A percentile compares a stretch with the other conserved stretches of the same genome.
Evolutionary conservation across 2,329 filamentous ascomycete species (phyloP).

Genomic region (Aspergillus caelatus): DNA sequence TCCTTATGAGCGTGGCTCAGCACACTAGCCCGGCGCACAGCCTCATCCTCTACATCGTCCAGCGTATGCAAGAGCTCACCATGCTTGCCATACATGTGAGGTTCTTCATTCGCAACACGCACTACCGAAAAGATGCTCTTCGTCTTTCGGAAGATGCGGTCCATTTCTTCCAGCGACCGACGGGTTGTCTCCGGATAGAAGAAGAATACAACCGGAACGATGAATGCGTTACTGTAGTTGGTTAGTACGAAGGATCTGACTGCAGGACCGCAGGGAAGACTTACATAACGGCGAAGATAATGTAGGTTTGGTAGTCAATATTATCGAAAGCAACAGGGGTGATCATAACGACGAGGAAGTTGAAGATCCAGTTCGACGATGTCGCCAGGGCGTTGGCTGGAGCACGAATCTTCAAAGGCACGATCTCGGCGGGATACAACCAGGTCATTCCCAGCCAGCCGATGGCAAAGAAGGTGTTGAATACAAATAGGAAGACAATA

Average conservation of each 20-base stretch:
- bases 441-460: constrained; percentile 67
- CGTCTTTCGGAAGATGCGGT: constrained; percentile 65
- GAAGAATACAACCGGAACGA: constrained; percentile 61
- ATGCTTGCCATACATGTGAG: constrained; percentile 60
- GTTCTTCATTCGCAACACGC: constrained; percentile 53
- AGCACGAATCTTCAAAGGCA: constrained; percentile 60
- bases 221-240: constrained; percentile 51
- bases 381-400: constrained; percentile 67
- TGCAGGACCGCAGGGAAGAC: constrained; percentile 18
- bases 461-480: constrained; percentile 69
- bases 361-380: constrained; percentile 62
- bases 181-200: constrained; percentile 65
- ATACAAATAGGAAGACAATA: constrained; percentile 58
- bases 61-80: constrained; percentile 60
- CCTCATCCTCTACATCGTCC: constrained; percentile 47
- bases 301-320: constrained; percentile 46
- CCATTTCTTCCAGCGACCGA: constrained; percentile 68
- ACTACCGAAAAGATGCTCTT: constrained; percentile 54
- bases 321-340: constrained; percentile 63
- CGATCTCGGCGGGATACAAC: constrained; percentile 54
- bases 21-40: constrained; percentile 35
- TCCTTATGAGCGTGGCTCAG: constrained; percentile 24
- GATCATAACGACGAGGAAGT: constrained; percentile 70
- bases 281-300: constrained; percentile 59
- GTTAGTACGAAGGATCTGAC: constrained; percentile 11